These are phyloP conservation scores for Chrysoporthe deuterocubensis DNA, from an alignment of 2,329 filamentous ascomycete species.

Conservation along the genomic window DNA sequence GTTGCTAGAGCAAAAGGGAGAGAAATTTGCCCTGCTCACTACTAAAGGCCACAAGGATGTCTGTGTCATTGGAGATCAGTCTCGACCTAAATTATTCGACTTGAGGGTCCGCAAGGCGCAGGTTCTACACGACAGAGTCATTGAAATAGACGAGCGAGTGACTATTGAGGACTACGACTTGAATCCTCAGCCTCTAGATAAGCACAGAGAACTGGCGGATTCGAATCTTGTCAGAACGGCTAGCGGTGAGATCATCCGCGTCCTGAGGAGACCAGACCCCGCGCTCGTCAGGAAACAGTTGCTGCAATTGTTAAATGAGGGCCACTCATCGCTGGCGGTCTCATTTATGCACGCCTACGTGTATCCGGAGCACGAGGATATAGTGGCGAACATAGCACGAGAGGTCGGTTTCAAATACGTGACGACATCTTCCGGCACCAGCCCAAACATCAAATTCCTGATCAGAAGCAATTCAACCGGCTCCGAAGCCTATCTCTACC, in stretches of 20 bases:
- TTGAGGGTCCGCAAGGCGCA: slow-evolving; percentile 69
- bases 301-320: slow-evolving; percentile 60
- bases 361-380: slow-evolving; percentile 66
- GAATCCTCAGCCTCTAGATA: slow-evolving; percentile 56
- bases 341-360: slow-evolving; percentile 72
- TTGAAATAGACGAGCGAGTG: slow-evolving; percentile 74
- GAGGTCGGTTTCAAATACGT: slow-evolving; percentile 67
- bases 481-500: slow-evolving; percentile 74
- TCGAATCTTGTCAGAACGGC: slow-evolving; percentile 60
- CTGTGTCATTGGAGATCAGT: slow-evolving; percentile 74
- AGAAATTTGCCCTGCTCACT: slow-evolving; percentile 70
- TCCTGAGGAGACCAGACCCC: slow-evolving; percentile 59
- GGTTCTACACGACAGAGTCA: slow-evolving; percentile 67
- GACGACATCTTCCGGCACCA: slow-evolving; percentile 67
- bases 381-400: slow-evolving; percentile 62
- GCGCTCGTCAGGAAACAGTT: slow-evolving; percentile 57
- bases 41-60: slow-evolving; percentile 74
- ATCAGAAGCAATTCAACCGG: slow-evolving; percentile 69
- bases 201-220: slow-evolving; percentile 41
- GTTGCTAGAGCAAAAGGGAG: slow-evolving; percentile 73
- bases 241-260: slow-evolving; percentile 68
- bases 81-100: slow-evolving; percentile 73
- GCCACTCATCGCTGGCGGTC: slow-evolving; percentile 50
- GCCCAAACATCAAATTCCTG: slow-evolving; percentile 74
- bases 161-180: slow-evolving; percentile 76